A percentile compares a stretch with the other conserved stretches of the same genome.
Conservation (phyloP, 495 filamentous ascomycete species). For the Chaetomidium leptoderma region DNA sequence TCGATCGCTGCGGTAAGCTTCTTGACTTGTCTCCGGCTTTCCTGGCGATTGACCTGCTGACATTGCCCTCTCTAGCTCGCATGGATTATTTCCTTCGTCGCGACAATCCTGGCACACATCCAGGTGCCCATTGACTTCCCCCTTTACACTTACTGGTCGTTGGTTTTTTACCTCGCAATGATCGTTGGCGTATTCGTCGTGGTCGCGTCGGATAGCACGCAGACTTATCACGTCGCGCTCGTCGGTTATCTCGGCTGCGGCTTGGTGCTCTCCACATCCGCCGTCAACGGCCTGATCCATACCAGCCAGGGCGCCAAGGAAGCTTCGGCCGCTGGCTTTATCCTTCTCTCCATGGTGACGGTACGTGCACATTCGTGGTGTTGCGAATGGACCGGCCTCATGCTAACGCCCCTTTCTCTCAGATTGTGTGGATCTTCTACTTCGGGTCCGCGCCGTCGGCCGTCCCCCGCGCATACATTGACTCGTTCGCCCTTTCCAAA, state of each 20-base stretch:
- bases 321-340: constrained; percentile 88
- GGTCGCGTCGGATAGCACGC: constrained; percentile 72
- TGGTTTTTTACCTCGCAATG: constrained; percentile 77
- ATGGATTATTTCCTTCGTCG: constrained; percentile 89
- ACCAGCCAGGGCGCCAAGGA: constrained; percentile 63
- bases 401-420: constrained; percentile 22
- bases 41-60: constrained; percentile 22
- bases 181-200: constrained; percentile 76
- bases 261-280: constrained; percentile 76
- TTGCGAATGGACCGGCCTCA: background rate
- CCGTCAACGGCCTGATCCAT: constrained; percentile 79
- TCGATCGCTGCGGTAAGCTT: constrained; percentile 81
- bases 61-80: constrained; percentile 61
- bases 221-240: constrained; percentile 88
- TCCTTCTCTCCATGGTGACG: constrained; percentile 90
- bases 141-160: constrained; percentile 84
- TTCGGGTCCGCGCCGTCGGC: constrained; percentile 90
- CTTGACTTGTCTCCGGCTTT: background rate
- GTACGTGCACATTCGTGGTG: constrained; percentile 51
- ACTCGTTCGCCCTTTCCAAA: constrained; percentile 93
- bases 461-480: constrained; percentile 83
- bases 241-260: constrained; percentile 81
- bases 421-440: constrained; percentile 99
- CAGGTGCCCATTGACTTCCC: constrained; percentile 52
- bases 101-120: constrained; percentile 70